Conservation (phyloP, 257 asterid species). For the Avicennia marina region DNA sequence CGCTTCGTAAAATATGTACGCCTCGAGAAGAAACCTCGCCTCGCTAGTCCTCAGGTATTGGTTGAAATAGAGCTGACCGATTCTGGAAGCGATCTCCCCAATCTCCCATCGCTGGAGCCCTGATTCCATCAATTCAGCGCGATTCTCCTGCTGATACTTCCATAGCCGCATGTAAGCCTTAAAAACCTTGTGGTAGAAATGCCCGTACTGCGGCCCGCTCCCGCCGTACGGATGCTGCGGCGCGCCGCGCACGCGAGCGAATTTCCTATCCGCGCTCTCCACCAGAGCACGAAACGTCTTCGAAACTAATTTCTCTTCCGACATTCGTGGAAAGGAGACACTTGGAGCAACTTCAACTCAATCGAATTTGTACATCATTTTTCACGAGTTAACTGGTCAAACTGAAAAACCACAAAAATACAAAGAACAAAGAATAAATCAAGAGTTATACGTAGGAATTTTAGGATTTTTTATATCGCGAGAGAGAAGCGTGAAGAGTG, state of each 20-base stretch:
- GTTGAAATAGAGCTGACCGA: slow-evolving; percentile 83
- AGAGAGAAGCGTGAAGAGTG: not conserved
- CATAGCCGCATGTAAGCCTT: slow-evolving; percentile 82
- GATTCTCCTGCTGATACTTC: slow-evolving; percentile 91
- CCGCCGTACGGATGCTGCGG: slow-evolving; percentile 78
- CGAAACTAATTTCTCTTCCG: slow-evolving; percentile 47
- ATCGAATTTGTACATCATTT: slow-evolving; percentile 1
- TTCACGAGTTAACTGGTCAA: not conserved
- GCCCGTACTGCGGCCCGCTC: slow-evolving; percentile 47
- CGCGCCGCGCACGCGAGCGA: slow-evolving; percentile 87
- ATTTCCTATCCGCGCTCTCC: slow-evolving; percentile 87
- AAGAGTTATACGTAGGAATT: not conserved
- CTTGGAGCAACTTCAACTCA: not conserved
- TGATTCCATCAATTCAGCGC: slow-evolving; percentile 56
- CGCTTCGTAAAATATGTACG: slow-evolving; percentile 91
- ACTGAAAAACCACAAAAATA: not conserved
- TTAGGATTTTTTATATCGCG: not conserved
- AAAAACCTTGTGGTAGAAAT: slow-evolving; percentile 75
- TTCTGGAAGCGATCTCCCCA: slow-evolving; percentile 98
- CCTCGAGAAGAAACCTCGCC: slow-evolving; percentile 81
- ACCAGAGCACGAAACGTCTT: slow-evolving; percentile 57
- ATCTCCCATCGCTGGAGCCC: slow-evolving; percentile 96
- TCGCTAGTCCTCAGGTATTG: slow-evolving; percentile 97
- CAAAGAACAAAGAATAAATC: not conserved
- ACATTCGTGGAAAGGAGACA: slow-evolving; percentile 39